phyloP scores from a whole-genome alignment of 2,329 filamentous ascomycete species.

The Diplodia mutila region DNA sequence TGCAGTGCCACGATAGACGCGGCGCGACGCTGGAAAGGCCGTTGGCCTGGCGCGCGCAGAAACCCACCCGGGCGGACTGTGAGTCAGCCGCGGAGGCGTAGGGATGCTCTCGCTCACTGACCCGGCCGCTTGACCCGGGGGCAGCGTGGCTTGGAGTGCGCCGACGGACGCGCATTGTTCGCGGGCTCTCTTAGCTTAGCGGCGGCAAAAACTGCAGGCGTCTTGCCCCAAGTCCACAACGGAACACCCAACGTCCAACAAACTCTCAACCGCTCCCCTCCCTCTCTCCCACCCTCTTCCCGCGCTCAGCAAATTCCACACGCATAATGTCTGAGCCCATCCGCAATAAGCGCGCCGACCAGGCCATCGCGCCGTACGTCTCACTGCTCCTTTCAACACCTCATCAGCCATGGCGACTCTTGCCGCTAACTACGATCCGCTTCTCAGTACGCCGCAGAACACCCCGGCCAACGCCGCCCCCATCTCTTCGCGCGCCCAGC shows the following conservation, averaged over 20 bases:
- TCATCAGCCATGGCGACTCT: not conserved
- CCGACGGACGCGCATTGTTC: conserved; percentile 25
- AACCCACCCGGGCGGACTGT: conserved; percentile 4
- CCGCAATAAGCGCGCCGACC: conserved; percentile 67
- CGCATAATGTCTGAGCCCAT: conserved; percentile 68
- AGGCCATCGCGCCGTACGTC: conserved; percentile 67
- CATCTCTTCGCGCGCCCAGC: conserved; percentile 95
- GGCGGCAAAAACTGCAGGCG: conserved; percentile 2
- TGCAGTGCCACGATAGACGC: conserved; percentile 20
- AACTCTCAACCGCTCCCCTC: conserved; percentile 29
- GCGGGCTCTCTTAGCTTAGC: conserved; percentile 16
- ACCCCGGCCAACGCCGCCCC: conserved; percentile 94
- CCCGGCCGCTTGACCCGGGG: conserved; percentile 7
- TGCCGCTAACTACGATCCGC: conserved; percentile 29
- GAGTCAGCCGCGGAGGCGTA: conserved; percentile 20
- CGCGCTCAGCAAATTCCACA: conserved; percentile 34
- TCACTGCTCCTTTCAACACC: conserved; percentile 24
- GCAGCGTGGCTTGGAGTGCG: conserved; percentile 16
- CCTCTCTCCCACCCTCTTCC: conserved; percentile 28
- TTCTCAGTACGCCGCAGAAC: conserved; percentile 90
- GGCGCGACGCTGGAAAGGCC: conserved; percentile 10
- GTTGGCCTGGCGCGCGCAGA: conserved; percentile 9
- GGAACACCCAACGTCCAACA: conserved; percentile 27
- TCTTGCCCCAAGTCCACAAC: conserved; percentile 36
- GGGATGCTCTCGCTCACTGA: conserved; percentile 18